A percentile compares a stretch with the other conserved stretches of the same genome.
Evolutionary conservation across 371 early-diverging fungal species (phyloP).

Genomic region (Furculomyces boomerangus): DNA sequence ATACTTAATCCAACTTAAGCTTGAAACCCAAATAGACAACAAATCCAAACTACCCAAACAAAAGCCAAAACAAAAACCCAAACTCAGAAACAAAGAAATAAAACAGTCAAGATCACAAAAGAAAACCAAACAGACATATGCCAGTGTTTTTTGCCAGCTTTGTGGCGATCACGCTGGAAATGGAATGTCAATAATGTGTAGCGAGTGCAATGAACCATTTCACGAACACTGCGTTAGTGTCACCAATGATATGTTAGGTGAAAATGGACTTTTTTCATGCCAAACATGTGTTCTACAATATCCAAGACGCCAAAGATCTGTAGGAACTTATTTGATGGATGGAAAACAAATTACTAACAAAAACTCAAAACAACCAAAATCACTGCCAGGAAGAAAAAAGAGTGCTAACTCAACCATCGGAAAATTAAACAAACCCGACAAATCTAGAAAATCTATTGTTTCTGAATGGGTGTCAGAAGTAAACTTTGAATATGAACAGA

Average conservation of each 20-base stretch:
- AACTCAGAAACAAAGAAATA: background rate
- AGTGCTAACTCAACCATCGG: background rate
- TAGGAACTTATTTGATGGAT: constrained; percentile 13
- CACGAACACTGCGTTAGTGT: constrained; percentile 1
- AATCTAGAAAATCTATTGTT: background rate
- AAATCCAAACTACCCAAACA: background rate
- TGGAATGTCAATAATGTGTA: background rate
- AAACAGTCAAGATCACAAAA: background rate
- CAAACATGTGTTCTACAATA: constrained; percentile 11
- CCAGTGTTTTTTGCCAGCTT: background rate
- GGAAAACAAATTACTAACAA: constrained; percentile 2
- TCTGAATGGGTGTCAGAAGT: background rate
- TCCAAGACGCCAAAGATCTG: constrained; percentile 8
- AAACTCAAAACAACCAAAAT: background rate
- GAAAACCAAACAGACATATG: background rate
- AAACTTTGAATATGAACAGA: background rate
- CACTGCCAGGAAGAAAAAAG: background rate
- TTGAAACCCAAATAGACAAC: background rate
- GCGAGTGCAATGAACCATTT: constrained; percentile 1
- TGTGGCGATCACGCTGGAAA: background rate
- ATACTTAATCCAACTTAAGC: background rate
- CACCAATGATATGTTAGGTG: background rate
- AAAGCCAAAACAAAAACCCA: background rate
- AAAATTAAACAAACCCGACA: background rate
- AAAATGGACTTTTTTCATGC: constrained; percentile 7